Percentiles rank a stretch among this genome's conserved stretches.
Evolutionary conservation across 2,329 filamentous ascomycete species (phyloP).

Genomic region (Epichloe scottii): DNA sequence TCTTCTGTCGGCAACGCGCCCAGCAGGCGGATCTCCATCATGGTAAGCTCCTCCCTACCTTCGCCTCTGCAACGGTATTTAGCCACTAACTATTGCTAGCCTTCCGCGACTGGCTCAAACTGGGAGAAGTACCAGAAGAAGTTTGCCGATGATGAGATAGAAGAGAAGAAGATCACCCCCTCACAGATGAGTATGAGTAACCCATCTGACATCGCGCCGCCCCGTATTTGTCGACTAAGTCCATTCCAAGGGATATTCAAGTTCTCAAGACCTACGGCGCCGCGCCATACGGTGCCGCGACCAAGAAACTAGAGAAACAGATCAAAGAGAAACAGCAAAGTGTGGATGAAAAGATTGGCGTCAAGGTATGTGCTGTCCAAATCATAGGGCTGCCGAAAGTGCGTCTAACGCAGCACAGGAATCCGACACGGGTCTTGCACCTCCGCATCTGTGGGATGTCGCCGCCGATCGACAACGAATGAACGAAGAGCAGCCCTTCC

Average conservation of each 20-base stretch:
- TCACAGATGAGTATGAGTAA: slow-evolving; percentile 81
- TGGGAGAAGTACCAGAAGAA: slow-evolving; percentile 99
- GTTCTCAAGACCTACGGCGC: slow-evolving; percentile 98
- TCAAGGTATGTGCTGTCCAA: slow-evolving; percentile 42
- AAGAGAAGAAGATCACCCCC: slow-evolving; percentile 98
- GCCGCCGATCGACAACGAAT: slow-evolving; percentile 96
- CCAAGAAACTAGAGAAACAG: slow-evolving; percentile 97
- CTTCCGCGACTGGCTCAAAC: slow-evolving; percentile 82
- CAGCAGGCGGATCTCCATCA: slow-evolving; percentile 23
- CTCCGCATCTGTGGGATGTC: slow-evolving; percentile 97
- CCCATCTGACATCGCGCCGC: neutral
- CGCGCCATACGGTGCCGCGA: slow-evolving; percentile 80
- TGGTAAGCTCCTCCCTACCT: slow-evolving; percentile 22
- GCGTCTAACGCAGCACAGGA: slow-evolving; percentile 44
- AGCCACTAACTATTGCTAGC: slow-evolving; percentile 41
- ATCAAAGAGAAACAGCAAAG: slow-evolving; percentile 99
- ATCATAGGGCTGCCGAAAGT: neutral
- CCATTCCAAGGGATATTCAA: slow-evolving; percentile 71
- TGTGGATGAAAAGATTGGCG: slow-evolving; percentile 96
- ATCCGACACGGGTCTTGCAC: slow-evolving; percentile 95
- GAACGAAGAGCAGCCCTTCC: slow-evolving; percentile 93
- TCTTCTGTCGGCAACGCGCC: slow-evolving; percentile 9
- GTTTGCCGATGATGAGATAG: slow-evolving; percentile 90
- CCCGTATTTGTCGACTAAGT: slow-evolving; percentile 12
- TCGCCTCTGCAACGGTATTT: slow-evolving; percentile 1